Evolutionary conservation across 352 stramenopile species (phyloP).

Genomic region (Phytophthora citrophthora): DNA sequence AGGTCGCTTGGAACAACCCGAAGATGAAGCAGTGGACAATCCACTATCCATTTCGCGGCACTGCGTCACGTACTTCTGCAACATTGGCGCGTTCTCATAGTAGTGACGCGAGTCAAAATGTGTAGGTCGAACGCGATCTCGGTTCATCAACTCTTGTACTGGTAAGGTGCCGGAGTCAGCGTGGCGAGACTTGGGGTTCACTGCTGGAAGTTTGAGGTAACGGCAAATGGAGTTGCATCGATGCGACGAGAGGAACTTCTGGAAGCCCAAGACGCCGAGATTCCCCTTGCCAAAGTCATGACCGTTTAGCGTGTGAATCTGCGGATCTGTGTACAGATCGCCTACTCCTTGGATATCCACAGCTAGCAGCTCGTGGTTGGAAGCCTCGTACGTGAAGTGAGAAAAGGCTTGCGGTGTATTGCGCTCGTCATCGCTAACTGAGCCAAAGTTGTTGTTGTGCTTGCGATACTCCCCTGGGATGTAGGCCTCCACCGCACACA

Average conservation of each 20-base stretch:
- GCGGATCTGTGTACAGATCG: slow-evolving; percentile 96
- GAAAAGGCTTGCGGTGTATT: slow-evolving; percentile 93
- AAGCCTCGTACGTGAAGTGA: slow-evolving; percentile 94
- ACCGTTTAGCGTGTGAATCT: slow-evolving; percentile 89
- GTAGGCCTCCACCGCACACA: slow-evolving; percentile 84
- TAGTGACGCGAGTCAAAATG: slow-evolving; percentile 89
- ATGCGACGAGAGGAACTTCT: slow-evolving; percentile 89
- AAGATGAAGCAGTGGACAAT: slow-evolving; percentile 38
- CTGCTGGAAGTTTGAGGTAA: slow-evolving; percentile 82
- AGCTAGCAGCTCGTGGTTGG: slow-evolving; percentile 91
- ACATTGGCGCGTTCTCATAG: slow-evolving; percentile 86
- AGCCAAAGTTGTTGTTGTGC: slow-evolving; percentile 91
- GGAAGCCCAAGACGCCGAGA: slow-evolving; percentile 80
- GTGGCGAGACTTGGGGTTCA: slow-evolving; percentile 83
- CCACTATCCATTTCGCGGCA: slow-evolving; percentile 55
- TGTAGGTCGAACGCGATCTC: slow-evolving; percentile 66
- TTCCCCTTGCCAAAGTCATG: slow-evolving; percentile 91
- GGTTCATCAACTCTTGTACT: slow-evolving; percentile 84
- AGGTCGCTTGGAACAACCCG: slow-evolving; percentile 28
- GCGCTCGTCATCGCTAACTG: slow-evolving; percentile 82
- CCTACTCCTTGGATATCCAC: slow-evolving; percentile 96
- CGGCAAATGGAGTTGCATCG: slow-evolving; percentile 90
- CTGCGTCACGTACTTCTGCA: slow-evolving; percentile 86
- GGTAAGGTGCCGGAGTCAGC: slow-evolving; percentile 78
- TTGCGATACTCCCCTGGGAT: slow-evolving; percentile 88